These are phyloP conservation scores for Geotrichum ghanense DNA, from an alignment of 805 yeast species.

Conservation along the genomic window DNA sequence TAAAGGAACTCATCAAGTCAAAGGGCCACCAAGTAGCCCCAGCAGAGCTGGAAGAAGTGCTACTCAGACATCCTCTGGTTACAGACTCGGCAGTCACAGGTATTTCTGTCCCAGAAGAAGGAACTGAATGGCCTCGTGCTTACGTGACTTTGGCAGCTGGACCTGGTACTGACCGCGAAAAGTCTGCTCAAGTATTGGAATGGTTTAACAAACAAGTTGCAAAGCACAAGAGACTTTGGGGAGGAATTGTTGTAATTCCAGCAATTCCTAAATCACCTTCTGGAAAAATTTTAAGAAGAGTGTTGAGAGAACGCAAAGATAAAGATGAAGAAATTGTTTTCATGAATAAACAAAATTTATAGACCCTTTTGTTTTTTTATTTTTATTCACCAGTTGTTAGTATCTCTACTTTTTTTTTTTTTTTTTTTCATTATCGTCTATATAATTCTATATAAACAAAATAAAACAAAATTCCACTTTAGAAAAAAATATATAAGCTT, in stretches of 20 bases:
- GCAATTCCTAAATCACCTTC: slow-evolving; percentile 88
- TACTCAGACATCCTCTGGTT: slow-evolving; percentile 15
- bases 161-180: no score
- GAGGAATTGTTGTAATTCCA: slow-evolving; percentile 49
- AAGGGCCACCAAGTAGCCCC: slow-evolving; percentile 21
- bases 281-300: slow-evolving; percentile 86
- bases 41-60: slow-evolving; percentile 17
- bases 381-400: no score
- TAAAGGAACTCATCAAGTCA: slow-evolving; percentile 27
- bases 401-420: no score
- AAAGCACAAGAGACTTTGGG: slow-evolving; percentile 19
- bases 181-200: slow-evolving; percentile 9
- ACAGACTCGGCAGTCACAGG: slow-evolving; percentile 19
- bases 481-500: no score
- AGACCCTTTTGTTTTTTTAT: no score
- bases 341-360: no score
- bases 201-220: slow-evolving; percentile 21
- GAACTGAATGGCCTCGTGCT: slow-evolving; percentile 19
- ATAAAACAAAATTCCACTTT: no score
- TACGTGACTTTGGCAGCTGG: slow-evolving; percentile 15
- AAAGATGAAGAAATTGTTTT: slow-evolving; percentile 3
- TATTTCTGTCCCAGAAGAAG: slow-evolving; percentile 22
- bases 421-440: no score
- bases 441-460: no score
- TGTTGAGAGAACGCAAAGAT: slow-evolving; percentile 46